Percentiles rank a stretch among this genome's conserved stretches.
Evolutionary conservation across 2,329 filamentous ascomycete species (phyloP).

Genomic region (Thelonectria olida): DNA sequence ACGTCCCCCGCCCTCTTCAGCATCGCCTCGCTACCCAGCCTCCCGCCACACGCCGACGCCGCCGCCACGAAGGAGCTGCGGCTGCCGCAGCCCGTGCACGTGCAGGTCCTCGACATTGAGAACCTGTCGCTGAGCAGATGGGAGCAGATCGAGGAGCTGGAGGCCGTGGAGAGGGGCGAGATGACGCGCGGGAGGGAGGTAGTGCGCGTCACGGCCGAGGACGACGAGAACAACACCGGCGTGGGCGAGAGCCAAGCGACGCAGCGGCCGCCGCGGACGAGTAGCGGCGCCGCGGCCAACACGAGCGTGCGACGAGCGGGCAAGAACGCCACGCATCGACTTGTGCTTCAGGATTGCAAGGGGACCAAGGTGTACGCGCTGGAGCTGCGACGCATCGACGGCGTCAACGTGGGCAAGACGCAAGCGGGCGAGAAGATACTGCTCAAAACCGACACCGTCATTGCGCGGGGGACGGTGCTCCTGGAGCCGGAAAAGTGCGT

Average conservation of each 20-base stretch:
- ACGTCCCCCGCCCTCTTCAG: constrained; percentile 61
- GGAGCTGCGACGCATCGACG: constrained; percentile 74
- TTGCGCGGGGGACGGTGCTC: constrained; percentile 81
- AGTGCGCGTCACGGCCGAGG: constrained; percentile 68
- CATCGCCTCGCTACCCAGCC: constrained; percentile 46
- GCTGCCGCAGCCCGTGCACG: constrained; percentile 70
- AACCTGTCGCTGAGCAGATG: constrained; percentile 83
- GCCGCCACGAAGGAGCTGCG: constrained; percentile 62
- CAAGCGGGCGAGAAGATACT: constrained; percentile 85
- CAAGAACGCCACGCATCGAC: constrained; percentile 74
- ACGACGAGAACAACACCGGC: constrained; percentile 59
- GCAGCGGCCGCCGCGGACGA: constrained; percentile 19
- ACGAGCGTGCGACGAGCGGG: constrained; percentile 33
- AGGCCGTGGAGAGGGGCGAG: constrained; percentile 78
- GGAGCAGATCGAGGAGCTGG: constrained; percentile 87
- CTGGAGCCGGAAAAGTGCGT: constrained; percentile 74
- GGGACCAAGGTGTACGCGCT: constrained; percentile 76
- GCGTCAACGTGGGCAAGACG: constrained; percentile 70
- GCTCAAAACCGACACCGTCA: constrained; percentile 69
- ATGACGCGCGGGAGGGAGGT: constrained; percentile 81
- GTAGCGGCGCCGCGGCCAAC: not conserved
- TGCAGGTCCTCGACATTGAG: constrained; percentile 88
- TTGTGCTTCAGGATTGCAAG: constrained; percentile 82
- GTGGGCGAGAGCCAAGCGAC: constrained; percentile 43
- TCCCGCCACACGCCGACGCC: constrained; percentile 65